phyloP scores from a whole-genome alignment of 1,139 yeast genomes.

The Suhomyces kunorum region DNA sequence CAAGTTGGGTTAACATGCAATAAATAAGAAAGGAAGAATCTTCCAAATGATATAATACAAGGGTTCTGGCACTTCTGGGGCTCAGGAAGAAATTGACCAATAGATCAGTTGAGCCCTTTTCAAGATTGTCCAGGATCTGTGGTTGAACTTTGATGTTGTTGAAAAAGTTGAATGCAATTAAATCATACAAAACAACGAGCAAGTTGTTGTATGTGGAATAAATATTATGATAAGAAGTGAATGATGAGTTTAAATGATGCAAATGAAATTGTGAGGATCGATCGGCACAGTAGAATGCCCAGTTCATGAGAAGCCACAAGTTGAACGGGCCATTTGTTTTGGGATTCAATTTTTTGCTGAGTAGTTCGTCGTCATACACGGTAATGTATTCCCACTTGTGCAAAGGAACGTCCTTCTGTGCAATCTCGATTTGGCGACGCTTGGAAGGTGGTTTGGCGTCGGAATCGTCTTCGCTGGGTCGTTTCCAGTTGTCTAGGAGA shows the following conservation, averaged over 20 bases:
- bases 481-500: constrained; percentile 14
- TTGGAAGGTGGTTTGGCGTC: not conserved
- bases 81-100: constrained; percentile 11
- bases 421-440: not conserved
- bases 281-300: constrained; percentile 41
- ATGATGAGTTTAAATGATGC: constrained; percentile 20
- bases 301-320: constrained; percentile 36
- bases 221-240: constrained; percentile 26
- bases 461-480: not conserved
- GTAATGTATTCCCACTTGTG: constrained; percentile 19
- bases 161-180: constrained; percentile 24
- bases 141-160: constrained; percentile 13
- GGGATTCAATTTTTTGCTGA: constrained; percentile 29
- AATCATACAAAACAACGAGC: constrained; percentile 24
- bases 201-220: constrained; percentile 25
- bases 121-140: constrained; percentile 5
- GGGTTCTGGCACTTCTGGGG: constrained; percentile 9
- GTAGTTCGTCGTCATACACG: constrained; percentile 35
- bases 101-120: constrained; percentile 3
- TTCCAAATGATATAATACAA: constrained; percentile 14
- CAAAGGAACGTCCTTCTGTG: not conserved
- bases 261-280: constrained; percentile 23
- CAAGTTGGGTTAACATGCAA: constrained; percentile 22
- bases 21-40: constrained; percentile 15
- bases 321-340: constrained; percentile 21